Evolutionary conservation across 306 rosid genomes (phyloP).

Genomic region (Quercus alba): DNA sequence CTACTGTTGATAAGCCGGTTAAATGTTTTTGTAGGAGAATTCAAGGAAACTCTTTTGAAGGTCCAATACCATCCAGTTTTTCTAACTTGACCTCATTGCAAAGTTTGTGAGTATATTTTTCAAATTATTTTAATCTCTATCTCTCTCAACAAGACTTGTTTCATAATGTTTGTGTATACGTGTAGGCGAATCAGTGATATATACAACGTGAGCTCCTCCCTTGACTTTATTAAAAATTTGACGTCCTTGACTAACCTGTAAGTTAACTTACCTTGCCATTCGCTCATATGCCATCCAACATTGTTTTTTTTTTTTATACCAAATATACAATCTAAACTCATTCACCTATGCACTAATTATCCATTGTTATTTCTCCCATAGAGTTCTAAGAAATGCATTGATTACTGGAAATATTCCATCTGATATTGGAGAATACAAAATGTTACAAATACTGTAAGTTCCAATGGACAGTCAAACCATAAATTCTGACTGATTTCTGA

Average conservation of each 20-base stretch:
- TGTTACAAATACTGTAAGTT: constrained; percentile 15
- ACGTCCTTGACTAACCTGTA: constrained; percentile 20
- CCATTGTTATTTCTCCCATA: background rate
- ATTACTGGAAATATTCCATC: constrained; percentile 22
- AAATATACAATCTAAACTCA: background rate
- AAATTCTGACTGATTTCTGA: no score
- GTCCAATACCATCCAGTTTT: constrained; percentile 33
- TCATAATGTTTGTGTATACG: background rate
- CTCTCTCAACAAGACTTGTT: background rate
- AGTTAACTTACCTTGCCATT: background rate
- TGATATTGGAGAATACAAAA: constrained; percentile 14
- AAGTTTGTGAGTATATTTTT: constrained; percentile 15
- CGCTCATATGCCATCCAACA: background rate
- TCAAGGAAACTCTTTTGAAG: constrained; percentile 32
- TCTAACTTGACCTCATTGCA: constrained; percentile 18
- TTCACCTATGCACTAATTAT: background rate
- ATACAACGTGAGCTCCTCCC: constrained; percentile 28
- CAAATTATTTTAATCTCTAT: background rate
- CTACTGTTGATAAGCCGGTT: background rate
- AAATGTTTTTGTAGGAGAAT: constrained; percentile 19
- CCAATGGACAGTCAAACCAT: background rate
- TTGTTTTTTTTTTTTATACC: constrained; percentile 4
- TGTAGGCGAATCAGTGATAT: constrained; percentile 32
- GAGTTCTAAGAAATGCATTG: constrained; percentile 29
- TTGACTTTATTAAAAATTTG: constrained; percentile 18